Percentiles rank a stretch among this genome's conserved stretches.
These are phyloP conservation scores for Falciphora oryzae DNA, from an alignment of 2,329 filamentous ascomycete genomes.

Conservation along the genomic window DNA sequence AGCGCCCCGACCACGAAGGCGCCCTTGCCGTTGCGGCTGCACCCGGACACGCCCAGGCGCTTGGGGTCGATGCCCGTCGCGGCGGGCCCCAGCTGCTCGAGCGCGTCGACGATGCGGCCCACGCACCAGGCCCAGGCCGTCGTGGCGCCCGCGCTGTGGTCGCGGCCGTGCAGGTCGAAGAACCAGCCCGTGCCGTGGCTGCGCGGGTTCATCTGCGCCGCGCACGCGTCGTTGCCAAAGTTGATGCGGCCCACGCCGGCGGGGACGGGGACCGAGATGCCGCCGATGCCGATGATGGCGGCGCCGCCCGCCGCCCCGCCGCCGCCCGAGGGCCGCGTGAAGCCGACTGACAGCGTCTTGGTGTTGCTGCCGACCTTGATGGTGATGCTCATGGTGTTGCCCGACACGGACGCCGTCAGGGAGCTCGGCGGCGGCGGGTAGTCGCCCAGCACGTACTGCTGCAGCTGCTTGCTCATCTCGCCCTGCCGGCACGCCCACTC, in stretches of 20 bases:
- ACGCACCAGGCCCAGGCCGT: slow-evolving; percentile 57
- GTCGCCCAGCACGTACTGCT: slow-evolving; percentile 41
- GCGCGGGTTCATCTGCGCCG: slow-evolving; percentile 33
- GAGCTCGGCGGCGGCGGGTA: slow-evolving; percentile 36
- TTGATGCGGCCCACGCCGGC: slow-evolving; percentile 46
- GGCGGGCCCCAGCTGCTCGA: slow-evolving; percentile 38
- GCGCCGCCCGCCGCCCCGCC: slow-evolving; percentile 35
- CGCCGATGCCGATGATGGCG: slow-evolving; percentile 49
- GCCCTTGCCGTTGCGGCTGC: slow-evolving; percentile 56
- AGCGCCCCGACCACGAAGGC: slow-evolving; percentile 52
- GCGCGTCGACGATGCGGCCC: slow-evolving; percentile 49
- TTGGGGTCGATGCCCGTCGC: slow-evolving; percentile 38
- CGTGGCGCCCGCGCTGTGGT: slow-evolving; percentile 46
- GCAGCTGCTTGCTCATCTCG: slow-evolving; percentile 37
- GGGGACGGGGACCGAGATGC: slow-evolving; percentile 45
- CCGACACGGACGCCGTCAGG: slow-evolving; percentile 31
- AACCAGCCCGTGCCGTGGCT: slow-evolving; percentile 50
- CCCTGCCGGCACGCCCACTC: slow-evolving; percentile 39
- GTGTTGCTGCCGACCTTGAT: slow-evolving; percentile 28
- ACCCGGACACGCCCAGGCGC: slow-evolving; percentile 49
- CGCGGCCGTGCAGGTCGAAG: slow-evolving; percentile 49
- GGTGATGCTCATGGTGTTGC: slow-evolving; percentile 16
- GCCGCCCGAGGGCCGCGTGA: slow-evolving; percentile 33
- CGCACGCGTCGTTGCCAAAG: slow-evolving; percentile 51
- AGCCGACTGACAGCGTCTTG: slow-evolving; percentile 34